Percentiles rank a stretch among this genome's conserved stretches.
Evolutionary conservation across 768 basidiomycete genomes (phyloP).

Genomic region (Mycena alexandri): DNA sequence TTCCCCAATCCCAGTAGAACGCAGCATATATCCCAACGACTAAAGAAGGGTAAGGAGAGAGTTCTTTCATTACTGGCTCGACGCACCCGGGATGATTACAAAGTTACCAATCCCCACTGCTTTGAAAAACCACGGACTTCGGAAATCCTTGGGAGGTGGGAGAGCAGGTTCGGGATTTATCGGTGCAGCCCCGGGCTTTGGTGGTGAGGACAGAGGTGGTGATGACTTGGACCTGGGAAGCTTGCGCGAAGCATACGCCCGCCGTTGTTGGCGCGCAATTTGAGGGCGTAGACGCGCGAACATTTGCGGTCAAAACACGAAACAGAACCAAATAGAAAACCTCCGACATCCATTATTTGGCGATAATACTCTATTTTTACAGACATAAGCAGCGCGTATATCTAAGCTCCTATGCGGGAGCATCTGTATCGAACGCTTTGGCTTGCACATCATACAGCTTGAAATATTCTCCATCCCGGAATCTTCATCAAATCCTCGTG

Average conservation of each 20-base stretch:
- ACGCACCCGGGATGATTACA: constrained; percentile 34
- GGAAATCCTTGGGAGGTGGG: constrained; percentile 25
- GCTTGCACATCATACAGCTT: constrained; percentile 44
- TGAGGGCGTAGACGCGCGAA: constrained; percentile 31
- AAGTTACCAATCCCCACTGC: constrained; percentile 35
- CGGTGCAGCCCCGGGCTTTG: neutral
- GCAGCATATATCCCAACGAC: constrained; percentile 34
- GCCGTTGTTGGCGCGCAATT: constrained; percentile 7
- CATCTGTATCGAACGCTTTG: constrained; percentile 34
- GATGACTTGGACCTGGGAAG: neutral
- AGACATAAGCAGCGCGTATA: neutral
- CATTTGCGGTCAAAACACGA: constrained; percentile 19
- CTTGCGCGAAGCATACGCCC: constrained; percentile 20
- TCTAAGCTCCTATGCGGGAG: neutral
- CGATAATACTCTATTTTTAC: neutral
- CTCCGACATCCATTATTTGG: constrained; percentile 15
- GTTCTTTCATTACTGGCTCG: neutral
- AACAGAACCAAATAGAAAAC: constrained; percentile 8
- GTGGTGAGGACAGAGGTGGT: neutral
- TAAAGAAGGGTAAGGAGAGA: constrained; percentile 12
- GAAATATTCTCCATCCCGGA: constrained; percentile 42
- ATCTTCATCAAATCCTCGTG: constrained; percentile 44
- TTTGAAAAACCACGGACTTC: constrained; percentile 35
- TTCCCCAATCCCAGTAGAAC: constrained; percentile 35
- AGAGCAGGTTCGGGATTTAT: neutral